Conservation (phyloP, 768 basidiomycete genomes). For the Suillus hirtellus region DNA sequence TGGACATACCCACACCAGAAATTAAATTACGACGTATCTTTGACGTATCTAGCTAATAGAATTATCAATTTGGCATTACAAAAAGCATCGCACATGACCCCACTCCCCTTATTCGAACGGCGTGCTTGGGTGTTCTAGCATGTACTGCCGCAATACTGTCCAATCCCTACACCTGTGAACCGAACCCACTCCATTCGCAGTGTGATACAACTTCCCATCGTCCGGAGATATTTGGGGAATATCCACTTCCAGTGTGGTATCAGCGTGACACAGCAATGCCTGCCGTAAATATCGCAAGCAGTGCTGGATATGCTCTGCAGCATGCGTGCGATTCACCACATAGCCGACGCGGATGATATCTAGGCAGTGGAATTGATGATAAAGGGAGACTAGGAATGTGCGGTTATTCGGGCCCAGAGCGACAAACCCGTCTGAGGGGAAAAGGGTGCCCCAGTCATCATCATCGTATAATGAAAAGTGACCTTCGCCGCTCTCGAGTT, state of each 20-base stretch:
- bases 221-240: conserved; percentile 24
- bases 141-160: conserved; percentile 30
- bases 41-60: conserved; percentile 2
- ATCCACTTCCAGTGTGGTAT: conserved; percentile 39
- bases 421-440: conserved; percentile 35
- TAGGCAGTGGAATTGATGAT: conserved; percentile 52
- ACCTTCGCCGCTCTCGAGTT: conserved; percentile 23
- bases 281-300: conserved; percentile 43
- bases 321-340: conserved; percentile 24
- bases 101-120: conserved; percentile 19
- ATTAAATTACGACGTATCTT: neutral
- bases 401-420: conserved; percentile 35
- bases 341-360: conserved; percentile 35
- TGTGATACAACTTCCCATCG: conserved; percentile 27
- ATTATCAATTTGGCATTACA: neutral
- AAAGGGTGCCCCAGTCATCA: conserved; percentile 37
- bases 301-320: conserved; percentile 36
- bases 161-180: conserved; percentile 37
- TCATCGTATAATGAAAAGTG: conserved; percentile 36
- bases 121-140: conserved; percentile 29
- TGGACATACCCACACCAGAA: neutral
- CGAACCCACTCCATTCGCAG: conserved; percentile 31
- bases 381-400: conserved; percentile 39
- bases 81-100: neutral
- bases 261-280: conserved; percentile 37